Conservation (phyloP, 257 asterid species). For the Solanum paucissectum region DNA sequence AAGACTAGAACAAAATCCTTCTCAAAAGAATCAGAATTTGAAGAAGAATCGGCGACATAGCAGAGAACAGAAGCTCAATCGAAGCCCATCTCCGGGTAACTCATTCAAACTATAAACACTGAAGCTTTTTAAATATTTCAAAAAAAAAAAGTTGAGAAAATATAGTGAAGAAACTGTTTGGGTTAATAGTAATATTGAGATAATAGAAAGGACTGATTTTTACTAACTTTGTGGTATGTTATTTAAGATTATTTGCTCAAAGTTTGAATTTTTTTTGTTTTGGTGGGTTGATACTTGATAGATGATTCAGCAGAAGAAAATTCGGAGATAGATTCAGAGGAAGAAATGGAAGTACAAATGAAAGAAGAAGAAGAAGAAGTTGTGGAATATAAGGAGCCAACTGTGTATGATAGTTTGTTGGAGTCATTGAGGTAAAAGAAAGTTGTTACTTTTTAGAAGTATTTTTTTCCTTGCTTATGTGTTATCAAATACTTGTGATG, state of each 20-base stretch:
- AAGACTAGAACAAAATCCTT: background rate
- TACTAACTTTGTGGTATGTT: background rate
- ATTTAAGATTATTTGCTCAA: background rate
- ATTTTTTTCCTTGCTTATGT: background rate
- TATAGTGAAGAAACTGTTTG: background rate
- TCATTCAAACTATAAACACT: background rate
- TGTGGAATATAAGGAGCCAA: slow-evolving; percentile 18
- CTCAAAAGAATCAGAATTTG: background rate
- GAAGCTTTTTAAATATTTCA: background rate
- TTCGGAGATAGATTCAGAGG: slow-evolving; percentile 22
- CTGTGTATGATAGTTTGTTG: slow-evolving; percentile 51
- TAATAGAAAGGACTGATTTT: background rate
- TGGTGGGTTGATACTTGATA: background rate
- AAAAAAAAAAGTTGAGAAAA: background rate
- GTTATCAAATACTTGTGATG: background rate
- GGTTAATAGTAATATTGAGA: background rate
- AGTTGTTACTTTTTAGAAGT: background rate
- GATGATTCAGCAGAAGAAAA: slow-evolving; percentile 24
- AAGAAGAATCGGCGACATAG: background rate
- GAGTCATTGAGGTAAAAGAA: slow-evolving; percentile 38
- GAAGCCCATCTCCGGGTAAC: background rate
- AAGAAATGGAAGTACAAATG: background rate
- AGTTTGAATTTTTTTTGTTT: background rate
- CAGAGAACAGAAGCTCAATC: background rate
- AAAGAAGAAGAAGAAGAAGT: slow-evolving; percentile 18